Conservation (phyloP, 805 yeast species). For the Metschnikowia drakensbergensis region DNA sequence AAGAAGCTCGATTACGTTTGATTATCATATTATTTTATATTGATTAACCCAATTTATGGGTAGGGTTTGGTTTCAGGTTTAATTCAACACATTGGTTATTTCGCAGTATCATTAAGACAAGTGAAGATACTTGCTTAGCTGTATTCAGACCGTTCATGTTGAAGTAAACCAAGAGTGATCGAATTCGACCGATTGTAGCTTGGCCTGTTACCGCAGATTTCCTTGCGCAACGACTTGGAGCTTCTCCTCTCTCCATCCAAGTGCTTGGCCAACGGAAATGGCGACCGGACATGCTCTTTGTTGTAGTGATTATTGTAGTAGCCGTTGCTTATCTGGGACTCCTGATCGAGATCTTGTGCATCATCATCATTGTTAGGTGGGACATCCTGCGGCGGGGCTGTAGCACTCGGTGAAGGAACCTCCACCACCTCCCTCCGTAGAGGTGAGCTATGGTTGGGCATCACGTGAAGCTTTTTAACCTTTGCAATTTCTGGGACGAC, state of each 20-base stretch:
- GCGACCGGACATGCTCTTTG: conserved; percentile 41
- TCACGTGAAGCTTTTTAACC: conserved; percentile 5
- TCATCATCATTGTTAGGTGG: not conserved
- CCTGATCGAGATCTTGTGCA: conserved; percentile 6
- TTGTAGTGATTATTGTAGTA: conserved; percentile 45
- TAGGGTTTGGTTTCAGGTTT: conserved; percentile 5
- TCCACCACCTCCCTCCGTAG: conserved; percentile 15
- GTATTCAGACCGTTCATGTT: conserved; percentile 18
- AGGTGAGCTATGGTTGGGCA: conserved; percentile 15
- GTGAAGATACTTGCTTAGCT: not conserved
- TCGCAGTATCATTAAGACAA: not conserved
- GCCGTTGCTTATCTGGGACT: conserved; percentile 9
- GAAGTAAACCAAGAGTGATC: conserved; percentile 38
- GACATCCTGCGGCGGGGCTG: conserved; percentile 9
- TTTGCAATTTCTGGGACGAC: not conserved
- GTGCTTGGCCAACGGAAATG: conserved; percentile 41
- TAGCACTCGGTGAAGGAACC: not conserved
- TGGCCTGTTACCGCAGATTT: conserved; percentile 19
- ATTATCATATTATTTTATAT: conserved; percentile 4
- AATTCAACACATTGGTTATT: not conserved
- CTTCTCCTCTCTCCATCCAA: conserved; percentile 29
- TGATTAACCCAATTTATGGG: not conserved
- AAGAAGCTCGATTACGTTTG: conserved; percentile 41
- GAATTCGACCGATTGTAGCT: conserved; percentile 36
- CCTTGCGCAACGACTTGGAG: not conserved